Evolutionary conservation across 495 filamentous ascomycete species (phyloP), one percentile per base, ranked within the genome.

Genomic region (Pseudotulostoma volvatum): DNA sequence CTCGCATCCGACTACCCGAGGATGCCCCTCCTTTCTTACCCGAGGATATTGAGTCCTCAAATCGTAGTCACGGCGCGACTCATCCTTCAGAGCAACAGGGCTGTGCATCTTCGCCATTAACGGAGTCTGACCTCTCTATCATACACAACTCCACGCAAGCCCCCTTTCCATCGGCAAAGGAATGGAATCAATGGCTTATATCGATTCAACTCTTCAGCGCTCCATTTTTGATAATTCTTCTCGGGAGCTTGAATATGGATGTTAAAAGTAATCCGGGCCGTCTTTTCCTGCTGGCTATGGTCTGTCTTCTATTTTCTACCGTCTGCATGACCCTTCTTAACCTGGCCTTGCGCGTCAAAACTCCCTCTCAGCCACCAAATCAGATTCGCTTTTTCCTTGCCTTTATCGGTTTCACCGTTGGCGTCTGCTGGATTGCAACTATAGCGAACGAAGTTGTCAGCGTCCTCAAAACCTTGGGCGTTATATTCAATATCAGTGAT

Each of bases 381-480:
- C 58, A 64, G 37, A 82, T 79, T 60, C 77, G 84, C 21, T 74
- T 74, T 31, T 54, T 86, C 9, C 68, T 95, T 31, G 87, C 84
- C 55, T 81, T 92, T 47, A 60, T 87, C 0, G 92, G 92, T n/a
- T 99, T 99, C 53, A 56, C 77, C 7, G 88, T 99, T 40, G 70
- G 74, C 39, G 87, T 96, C 17, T 77, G 82, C 17, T 99, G 92
- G 92, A 96, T 99, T 44, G 84, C 80, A 15, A 93, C 85, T 9
- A 84, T 99, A 34, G 92, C 92, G 9, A 83, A 83, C 17, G 92
- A 99, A 57, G 92, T 99, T 11, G 92, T 99, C 4, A 86, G 83
- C 30, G 80, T 95, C 15, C 71, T 99, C 25, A 96, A 96, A 55
- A 81, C 92, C 2, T 62, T 99, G 14, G 92, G 92, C 3, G 84